Conservation (phyloP, 345 rosid genomes). For the Murraya paniculata region DNA sequence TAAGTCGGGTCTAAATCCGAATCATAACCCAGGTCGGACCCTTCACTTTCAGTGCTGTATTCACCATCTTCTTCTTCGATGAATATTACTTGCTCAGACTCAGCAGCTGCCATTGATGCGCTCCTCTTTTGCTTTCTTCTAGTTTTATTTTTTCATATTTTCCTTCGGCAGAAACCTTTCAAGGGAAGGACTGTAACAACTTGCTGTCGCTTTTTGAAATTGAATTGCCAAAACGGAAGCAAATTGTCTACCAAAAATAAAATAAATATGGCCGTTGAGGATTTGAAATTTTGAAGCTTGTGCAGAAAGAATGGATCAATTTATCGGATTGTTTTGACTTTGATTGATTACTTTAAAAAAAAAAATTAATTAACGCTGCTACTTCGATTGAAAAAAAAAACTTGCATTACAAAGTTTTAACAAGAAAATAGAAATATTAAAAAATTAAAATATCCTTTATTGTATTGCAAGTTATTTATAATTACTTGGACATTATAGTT, state of each 20-base stretch:
- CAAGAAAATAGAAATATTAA: too few relatives aligned
- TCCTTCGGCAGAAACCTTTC: neutral
- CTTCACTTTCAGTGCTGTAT: conserved; percentile 5
- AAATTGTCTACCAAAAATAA: neutral
- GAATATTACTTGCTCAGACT: neutral
- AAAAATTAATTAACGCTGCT: too few relatives aligned
- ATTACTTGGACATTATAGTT: too few relatives aligned
- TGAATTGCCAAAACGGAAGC: neutral
- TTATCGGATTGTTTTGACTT: too few relatives aligned
- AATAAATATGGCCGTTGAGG: neutral
- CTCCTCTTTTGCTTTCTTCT: neutral
- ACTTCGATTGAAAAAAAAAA: too few relatives aligned
- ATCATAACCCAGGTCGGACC: conserved; percentile 27
- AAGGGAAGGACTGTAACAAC: neutral
- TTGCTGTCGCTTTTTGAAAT: neutral
- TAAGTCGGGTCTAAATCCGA: conserved; percentile 36
- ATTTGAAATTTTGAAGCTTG: neutral
- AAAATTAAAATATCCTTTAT: too few relatives aligned
- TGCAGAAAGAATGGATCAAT: neutral
- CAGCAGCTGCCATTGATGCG: conserved; percentile 14
- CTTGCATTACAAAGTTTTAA: too few relatives aligned
- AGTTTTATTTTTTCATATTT: neutral
- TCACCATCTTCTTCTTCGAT: neutral
- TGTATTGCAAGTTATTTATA: too few relatives aligned
- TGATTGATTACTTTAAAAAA: too few relatives aligned